These are phyloP conservation scores for Lupinus albus DNA, from an alignment of 306 rosid species.

Conservation along the genomic window DNA sequence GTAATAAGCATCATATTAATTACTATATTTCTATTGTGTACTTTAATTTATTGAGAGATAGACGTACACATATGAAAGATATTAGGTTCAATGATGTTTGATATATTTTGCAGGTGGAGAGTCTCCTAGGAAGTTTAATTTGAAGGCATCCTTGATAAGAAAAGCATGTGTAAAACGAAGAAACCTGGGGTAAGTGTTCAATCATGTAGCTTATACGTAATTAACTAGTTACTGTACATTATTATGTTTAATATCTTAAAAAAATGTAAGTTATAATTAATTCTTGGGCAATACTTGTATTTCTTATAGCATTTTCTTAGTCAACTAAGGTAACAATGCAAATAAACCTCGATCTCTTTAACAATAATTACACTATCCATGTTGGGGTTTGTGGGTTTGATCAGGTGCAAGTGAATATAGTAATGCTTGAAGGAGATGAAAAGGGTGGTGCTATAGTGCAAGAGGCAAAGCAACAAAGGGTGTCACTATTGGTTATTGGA, in stretches of 20 bases:
- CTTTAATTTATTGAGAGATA: not conserved
- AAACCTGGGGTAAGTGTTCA: slow-evolving; percentile 65
- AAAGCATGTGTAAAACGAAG: slow-evolving; percentile 55
- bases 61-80: not conserved
- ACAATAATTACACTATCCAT: too few species aligned
- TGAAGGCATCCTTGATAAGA: slow-evolving; percentile 63
- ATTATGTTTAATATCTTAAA: too few species aligned
- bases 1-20: slow-evolving; percentile 38
- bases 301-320: too few species aligned
- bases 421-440: slow-evolving; percentile 67
- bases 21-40: too few species aligned
- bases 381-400: not conserved
- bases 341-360: too few species aligned
- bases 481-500: slow-evolving; percentile 70
- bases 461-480: slow-evolving; percentile 72
- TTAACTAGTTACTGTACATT: too few species aligned
- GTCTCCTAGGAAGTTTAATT: slow-evolving; percentile 41
- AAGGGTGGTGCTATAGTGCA: slow-evolving; percentile 66
- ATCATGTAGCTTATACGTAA: too few species aligned
- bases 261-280: too few species aligned
- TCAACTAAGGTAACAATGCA: too few species aligned
- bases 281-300: too few species aligned
- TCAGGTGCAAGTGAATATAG: slow-evolving; percentile 71
- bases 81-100: not conserved
- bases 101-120: slow-evolving; percentile 42